Base-by-base conservation (phyloP, 805 yeast species). In the Candida glaebosa region DNA sequence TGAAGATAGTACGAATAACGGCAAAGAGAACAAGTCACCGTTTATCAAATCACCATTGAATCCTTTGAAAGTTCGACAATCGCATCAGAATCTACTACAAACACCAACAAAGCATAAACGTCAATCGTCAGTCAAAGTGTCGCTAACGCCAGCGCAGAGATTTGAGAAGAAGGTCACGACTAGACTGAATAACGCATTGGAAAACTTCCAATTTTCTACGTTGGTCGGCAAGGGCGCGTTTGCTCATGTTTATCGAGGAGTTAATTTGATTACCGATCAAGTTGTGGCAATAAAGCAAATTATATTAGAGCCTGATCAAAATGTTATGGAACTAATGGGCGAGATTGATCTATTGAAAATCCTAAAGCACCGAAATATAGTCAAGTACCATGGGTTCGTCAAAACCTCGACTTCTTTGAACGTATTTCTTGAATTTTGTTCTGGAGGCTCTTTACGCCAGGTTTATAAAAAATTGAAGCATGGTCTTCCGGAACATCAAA, bases 221-320 rank as follows among this genome's bases (percentile, higher is more conserved):
- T 74, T 83, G 28, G 69, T 93, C 2, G 99, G 98, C 2, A 78
- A 78, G 45, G 99, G 99, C 2, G 97, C 97, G 0, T 89, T 81
- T 58, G 98, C 97, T 1, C 77, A 78, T 31, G 97, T 91, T 3
- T 89, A 82, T 60, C 75, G 77, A 44, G 96, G 91, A 0, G 64
- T 81, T 20, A 85, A 88, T 52, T 62, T 74, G 44, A 69, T 67
- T 40, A 84, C 90, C 0, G 78, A 79, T 5, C 82, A 79, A 40
- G 72, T 80, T 2, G 85, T 87, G 3, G 96, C 96, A 1, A 78
- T 89, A 18, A 88, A 88, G 57, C 90, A 84, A 57, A 80, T 88
- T 22, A 64, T 73, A n/a, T 69, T 85, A 32, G 81, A 67, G 18
- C 73, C 67, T 39, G 71, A 63, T 49, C 74, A 71, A 46, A 67